Base-by-base conservation (phyloP, 768 basidiomycete genomes). In the Rhodotorula diobovata region DNA sequence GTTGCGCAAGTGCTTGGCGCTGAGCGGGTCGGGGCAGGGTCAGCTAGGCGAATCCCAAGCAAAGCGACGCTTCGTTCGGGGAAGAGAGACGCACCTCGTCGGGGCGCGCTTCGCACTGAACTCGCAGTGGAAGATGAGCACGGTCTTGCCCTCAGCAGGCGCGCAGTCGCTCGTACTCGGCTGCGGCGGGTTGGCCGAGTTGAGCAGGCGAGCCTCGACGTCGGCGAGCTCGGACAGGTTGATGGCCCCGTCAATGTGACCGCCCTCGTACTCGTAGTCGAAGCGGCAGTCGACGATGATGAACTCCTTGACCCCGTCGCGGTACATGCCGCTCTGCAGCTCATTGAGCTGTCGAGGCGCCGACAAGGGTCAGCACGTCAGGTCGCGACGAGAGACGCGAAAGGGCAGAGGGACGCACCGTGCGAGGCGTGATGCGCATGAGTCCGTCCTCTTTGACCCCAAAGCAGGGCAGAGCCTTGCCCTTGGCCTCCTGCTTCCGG, bases 101-200 rank as follows among this genome's bases (percentile, higher is more conserved):
- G 96, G 96, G 1, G 93, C 96, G 54, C 96, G 85, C 81, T 96
- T 96, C 28, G 86, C 89, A 74, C 91, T 93, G 79, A 97, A 97
- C 81, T 99, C 96, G 83, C 96, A 99, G 79, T 99, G 96, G 84
- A 99, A 98, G 57, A 99, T 85, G 53, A 98, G 81, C 43, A 98
- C 82, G 2, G 89, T 93, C 82, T 94, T 94, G n/a, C 75, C 75
- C 4, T 56, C 72, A 80, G 84, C 85, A 23, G 82, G 82, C 9
- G 75, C 75, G 1, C 80, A 66, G 48, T 79, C 75, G 80, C 91
- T 93, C 48, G 81, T 77, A 65, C 80, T 81, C 4, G 82, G 82
- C 16, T 39, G 43, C 12, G 83, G 82, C 43, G 82, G 65, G 58
- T 67, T 32, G 35, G 61, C 35, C 55, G 37, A 8, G 68, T 68